Conservation (phyloP, 2,329 filamentous ascomycete genomes). For the Cryoendolithus antarcticus region DNA sequence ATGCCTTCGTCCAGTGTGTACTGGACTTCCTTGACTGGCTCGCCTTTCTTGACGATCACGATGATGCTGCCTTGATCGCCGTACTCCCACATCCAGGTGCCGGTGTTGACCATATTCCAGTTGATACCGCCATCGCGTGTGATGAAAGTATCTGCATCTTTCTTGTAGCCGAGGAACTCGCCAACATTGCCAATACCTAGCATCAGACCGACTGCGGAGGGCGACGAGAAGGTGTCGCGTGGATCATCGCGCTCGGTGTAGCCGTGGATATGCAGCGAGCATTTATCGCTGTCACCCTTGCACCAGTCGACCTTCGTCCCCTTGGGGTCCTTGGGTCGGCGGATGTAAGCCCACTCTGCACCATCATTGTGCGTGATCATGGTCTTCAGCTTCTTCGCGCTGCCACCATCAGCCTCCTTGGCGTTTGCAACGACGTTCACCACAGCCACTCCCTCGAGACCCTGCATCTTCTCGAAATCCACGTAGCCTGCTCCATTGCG, state of each 20-base stretch:
- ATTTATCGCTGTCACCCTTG: constrained; percentile 49
- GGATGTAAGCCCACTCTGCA: constrained; percentile 67
- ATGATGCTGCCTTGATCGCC: constrained; percentile 91
- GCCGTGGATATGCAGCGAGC: constrained; percentile 82
- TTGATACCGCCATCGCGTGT: constrained; percentile 76
- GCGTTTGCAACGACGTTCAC: constrained; percentile 76
- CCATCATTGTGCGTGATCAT: constrained; percentile 96
- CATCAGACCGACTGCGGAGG: constrained; percentile 79
- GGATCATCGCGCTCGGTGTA: constrained; percentile 83
- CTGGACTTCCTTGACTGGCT: constrained; percentile 53
- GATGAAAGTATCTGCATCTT: constrained; percentile 80
- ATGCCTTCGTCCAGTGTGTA: constrained; percentile 74
- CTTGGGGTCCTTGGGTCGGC: constrained; percentile 57
- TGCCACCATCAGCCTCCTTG: constrained; percentile 48
- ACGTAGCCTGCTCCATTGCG: constrained; percentile 65
- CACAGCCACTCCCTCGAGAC: constrained; percentile 77
- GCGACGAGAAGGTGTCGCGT: constrained; percentile 75
- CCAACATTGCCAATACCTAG: constrained; percentile 90
- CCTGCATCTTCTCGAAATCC: constrained; percentile 92
- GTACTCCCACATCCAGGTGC: constrained; percentile 83
- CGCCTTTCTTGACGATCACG: constrained; percentile 65
- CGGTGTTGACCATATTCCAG: constrained; percentile 79
- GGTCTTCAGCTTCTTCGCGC: constrained; percentile 70
- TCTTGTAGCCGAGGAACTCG: constrained; percentile 49
- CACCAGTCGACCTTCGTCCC: constrained; percentile 63